Percentiles rank a stretch among this genome's conserved stretches.
These are phyloP conservation scores for Pugionium dolabratum DNA, from an alignment of 345 rosid genomes.

Conservation along the genomic window DNA sequence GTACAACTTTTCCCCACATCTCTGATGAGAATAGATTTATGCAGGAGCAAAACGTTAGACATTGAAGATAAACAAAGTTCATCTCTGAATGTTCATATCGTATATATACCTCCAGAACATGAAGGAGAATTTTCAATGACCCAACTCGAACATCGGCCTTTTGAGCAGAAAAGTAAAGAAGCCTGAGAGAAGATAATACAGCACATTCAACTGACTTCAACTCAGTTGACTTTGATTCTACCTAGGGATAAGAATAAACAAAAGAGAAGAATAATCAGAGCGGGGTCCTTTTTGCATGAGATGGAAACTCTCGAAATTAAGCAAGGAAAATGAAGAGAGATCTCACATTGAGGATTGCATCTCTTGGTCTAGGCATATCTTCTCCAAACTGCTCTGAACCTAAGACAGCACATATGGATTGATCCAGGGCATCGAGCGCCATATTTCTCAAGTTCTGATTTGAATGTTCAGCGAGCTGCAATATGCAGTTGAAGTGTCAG, in stretches of 20 bases:
- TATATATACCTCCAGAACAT: conserved; percentile 78
- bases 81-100: conserved; percentile 26
- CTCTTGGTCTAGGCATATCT: conserved; percentile 46
- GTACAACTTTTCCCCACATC: conserved; percentile 84
- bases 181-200: conserved; percentile 76
- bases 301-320: conserved; percentile 22
- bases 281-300: conserved; percentile 24
- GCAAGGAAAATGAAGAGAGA: conserved; percentile 32
- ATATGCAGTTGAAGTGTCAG: conserved; percentile 43
- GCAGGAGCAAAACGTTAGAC: conserved; percentile 27
- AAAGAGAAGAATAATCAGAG: conserved; percentile 26
- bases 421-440: conserved; percentile 96
- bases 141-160: conserved; percentile 79
- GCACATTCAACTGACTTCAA: conserved; percentile 79
- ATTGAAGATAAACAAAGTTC: conserved; percentile 18
- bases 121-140: conserved; percentile 92
- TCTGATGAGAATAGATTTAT: conserved; percentile 47
- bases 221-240: conserved; percentile 48
- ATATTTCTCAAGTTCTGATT: conserved; percentile 77
- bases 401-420: conserved; percentile 88
- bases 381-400: conserved; percentile 81
- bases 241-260: conserved; percentile 46
- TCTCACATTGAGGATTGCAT: conserved; percentile 59
- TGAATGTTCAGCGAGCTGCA: conserved; percentile 89
- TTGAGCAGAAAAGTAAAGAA: conserved; percentile 81